These are phyloP conservation scores for Brettanomyces nanus DNA, from an alignment of 805 yeast species.

Conservation along the genomic window DNA sequence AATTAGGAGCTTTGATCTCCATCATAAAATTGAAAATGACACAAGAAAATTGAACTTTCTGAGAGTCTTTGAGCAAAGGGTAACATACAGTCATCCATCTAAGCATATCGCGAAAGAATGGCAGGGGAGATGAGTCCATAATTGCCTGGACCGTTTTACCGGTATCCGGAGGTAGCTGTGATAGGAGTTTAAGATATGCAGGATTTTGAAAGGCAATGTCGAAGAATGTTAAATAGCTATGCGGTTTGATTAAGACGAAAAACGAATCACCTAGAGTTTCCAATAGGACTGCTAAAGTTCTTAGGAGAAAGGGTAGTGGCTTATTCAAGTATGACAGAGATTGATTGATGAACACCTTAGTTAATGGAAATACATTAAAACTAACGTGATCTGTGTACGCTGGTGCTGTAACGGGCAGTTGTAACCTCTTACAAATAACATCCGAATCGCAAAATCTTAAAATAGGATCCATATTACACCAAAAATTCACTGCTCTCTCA, in stretches of 20 bases:
- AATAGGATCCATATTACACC: slow-evolving; percentile 34
- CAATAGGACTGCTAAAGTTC: slow-evolving; percentile 40
- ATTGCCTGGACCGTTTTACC: slow-evolving; percentile 1
- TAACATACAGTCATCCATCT: slow-evolving; percentile 47
- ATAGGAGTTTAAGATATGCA: slow-evolving; percentile 32
- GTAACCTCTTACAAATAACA: slow-evolving; percentile 24
- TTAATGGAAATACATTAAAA: slow-evolving; percentile 28
- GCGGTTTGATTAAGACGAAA: slow-evolving; percentile 50
- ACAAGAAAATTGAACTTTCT: slow-evolving; percentile 44
- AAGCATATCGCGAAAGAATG: slow-evolving; percentile 34
- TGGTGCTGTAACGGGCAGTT: slow-evolving; percentile 19
- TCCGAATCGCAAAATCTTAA: slow-evolving; percentile 28
- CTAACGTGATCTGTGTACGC: slow-evolving; percentile 15
- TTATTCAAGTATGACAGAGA: slow-evolving; percentile 39
- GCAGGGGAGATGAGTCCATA: slow-evolving; percentile 8
- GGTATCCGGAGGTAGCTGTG: slow-evolving; percentile 8
- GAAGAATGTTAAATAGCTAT: slow-evolving; percentile 44
- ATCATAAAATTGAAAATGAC: slow-evolving; percentile 42
- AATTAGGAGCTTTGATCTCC: slow-evolving; percentile 13
- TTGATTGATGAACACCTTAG: slow-evolving; percentile 40
- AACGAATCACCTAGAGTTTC: slow-evolving; percentile 33
- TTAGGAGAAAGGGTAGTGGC: slow-evolving; percentile 49
- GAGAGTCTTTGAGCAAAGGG: slow-evolving; percentile 35
- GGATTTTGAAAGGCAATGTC: slow-evolving; percentile 55
- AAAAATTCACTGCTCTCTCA: slow-evolving; percentile 34